Percentiles rank a stretch among this genome's conserved stretches.
phyloP scores from a whole-genome alignment of 345 rosid species.

The Linum usitatissimum region DNA sequence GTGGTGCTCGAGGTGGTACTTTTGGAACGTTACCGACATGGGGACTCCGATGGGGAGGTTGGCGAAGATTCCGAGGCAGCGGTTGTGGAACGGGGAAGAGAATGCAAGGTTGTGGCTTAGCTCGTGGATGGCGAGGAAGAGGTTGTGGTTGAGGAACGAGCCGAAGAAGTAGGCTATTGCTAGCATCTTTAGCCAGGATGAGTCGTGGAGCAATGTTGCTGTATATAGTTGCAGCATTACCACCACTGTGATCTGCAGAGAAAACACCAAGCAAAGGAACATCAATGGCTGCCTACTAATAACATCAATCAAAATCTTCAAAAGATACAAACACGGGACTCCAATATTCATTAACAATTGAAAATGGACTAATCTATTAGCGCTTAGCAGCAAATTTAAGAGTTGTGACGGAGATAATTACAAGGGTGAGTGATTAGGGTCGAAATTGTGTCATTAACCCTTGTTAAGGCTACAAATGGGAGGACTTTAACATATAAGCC shows the following conservation, averaged over 20 bases:
- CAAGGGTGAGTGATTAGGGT: too few species aligned
- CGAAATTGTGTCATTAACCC: too few species aligned
- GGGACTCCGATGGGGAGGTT: slow-evolving; percentile 87
- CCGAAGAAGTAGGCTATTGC: slow-evolving; percentile 66
- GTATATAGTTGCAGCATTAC: slow-evolving; percentile 65
- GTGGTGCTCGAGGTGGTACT: slow-evolving; percentile 86
- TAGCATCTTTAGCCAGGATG: slow-evolving; percentile 65
- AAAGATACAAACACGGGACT: neutral
- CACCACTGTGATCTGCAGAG: slow-evolving; percentile 49
- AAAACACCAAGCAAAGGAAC: neutral
- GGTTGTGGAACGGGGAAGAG: slow-evolving; percentile 62
- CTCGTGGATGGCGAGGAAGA: slow-evolving; percentile 85
- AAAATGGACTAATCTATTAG: too few species aligned
- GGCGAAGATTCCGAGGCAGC: slow-evolving; percentile 83
- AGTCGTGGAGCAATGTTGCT: slow-evolving; percentile 44
- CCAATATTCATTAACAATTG: too few species aligned
- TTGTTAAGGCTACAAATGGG: too few species aligned
- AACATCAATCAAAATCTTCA: too few species aligned
- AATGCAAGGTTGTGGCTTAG: slow-evolving; percentile 88
- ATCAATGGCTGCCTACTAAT: too few species aligned
- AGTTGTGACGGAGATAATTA: too few species aligned
- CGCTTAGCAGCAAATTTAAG: too few species aligned
- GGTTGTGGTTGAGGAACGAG: slow-evolving; percentile 82
- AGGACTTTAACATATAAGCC: too few species aligned
- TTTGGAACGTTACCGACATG: slow-evolving; percentile 82